These are phyloP conservation scores for Trametes gibbosa DNA, from an alignment of 768 basidiomycete species.

Conservation along the genomic window DNA sequence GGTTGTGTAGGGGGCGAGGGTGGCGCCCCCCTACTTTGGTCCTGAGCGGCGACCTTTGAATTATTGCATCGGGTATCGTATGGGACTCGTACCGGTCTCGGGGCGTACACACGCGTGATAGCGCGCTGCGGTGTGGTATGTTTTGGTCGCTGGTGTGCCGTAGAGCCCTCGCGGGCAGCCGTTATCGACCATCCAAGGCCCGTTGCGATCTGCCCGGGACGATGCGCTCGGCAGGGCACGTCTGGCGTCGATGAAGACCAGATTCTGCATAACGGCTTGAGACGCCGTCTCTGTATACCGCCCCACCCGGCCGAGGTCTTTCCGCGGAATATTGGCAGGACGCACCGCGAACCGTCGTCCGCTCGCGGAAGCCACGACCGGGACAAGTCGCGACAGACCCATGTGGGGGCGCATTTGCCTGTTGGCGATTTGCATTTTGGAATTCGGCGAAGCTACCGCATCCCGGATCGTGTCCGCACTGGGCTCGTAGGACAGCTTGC, in stretches of 20 bases:
- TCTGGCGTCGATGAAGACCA: background rate
- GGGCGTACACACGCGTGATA: background rate
- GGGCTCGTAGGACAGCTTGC: background rate
- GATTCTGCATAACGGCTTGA: background rate
- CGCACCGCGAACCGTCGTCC: background rate
- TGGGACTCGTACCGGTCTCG: constrained; percentile 1
- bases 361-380: background rate
- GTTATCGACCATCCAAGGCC: background rate
- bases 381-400: background rate
- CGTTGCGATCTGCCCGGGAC: background rate
- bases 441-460: constrained; percentile 2
- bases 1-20: background rate
- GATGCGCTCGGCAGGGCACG: background rate
- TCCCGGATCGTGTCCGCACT: background rate
- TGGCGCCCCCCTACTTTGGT: background rate
- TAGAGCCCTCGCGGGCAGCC: background rate
- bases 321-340: background rate
- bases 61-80: background rate
- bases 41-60: background rate
- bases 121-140: background rate
- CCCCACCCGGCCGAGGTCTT: background rate
- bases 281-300: background rate
- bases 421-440: background rate
- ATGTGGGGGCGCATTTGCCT: background rate
- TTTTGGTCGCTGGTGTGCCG: background rate